Evolutionary conservation across 1,284 basidiomycete species (phyloP), one percentile per base, ranked within the genome.

Genomic region (Ustilago vetiveriae): DNA sequence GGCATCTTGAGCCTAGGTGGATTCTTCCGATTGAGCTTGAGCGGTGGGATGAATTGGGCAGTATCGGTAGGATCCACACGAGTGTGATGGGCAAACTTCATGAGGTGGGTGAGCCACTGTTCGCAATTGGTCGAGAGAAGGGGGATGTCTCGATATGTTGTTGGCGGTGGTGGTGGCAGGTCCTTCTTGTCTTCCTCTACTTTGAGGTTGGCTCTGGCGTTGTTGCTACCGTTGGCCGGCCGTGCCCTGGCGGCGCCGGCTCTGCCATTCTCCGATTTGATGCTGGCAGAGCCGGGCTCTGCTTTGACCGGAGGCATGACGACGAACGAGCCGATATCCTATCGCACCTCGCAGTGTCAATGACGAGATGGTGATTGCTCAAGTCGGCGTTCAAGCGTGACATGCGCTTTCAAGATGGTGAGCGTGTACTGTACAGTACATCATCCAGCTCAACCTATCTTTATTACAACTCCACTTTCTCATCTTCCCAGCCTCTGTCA

Each of bases 11-110:
- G 66, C n/a, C 76, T 65, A n/a, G 79, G 75, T 11, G 77, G 76
- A 49, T 68, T 74, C 68, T 81, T 81, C 37, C 80, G 63, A 39
- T 81, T 81, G 37, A 81, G 72, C 64, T 79, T 80, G 64, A 81
- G 68, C 19, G 80, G 80, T 4, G 68, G 70, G 9, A 74, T 55
- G 49, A 81, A 81, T 37, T 78, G 75, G 7, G 54, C 14, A 23
- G 74, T 26, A 30, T 79, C 66, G 41, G 71, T 72, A 19, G 79
- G 80, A 40, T 81, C 78, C 37, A 79, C 66, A 24, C 68, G 68
- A 26, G 65, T 63, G 39, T 79, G 75, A 35, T 72, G 71, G n/a
- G 70, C 78, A 57, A 81, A 75, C 54, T 76, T 74, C 69, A 80
- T 76, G 33, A 80, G 65, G 43, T 81, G 79, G 1, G 67, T 75